Conservation (phyloP, 2,329 filamentous ascomycete genomes). For the Tolypocladium tundrense region DNA sequence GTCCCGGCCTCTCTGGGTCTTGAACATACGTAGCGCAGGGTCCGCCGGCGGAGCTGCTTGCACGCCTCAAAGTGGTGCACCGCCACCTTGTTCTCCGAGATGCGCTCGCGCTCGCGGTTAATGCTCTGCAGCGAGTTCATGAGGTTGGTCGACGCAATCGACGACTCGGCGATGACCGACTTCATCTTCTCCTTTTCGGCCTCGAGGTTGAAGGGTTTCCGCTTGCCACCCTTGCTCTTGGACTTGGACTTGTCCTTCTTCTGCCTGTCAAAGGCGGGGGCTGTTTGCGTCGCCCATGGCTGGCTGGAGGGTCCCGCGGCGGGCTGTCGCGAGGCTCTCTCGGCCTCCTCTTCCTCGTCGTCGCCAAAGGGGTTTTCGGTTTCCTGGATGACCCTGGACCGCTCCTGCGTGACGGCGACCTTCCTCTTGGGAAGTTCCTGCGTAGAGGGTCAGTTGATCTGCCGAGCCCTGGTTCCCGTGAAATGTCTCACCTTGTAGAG, state of each 20-base stretch:
- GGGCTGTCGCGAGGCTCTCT: slow-evolving; percentile 18
- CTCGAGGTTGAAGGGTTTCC: slow-evolving; percentile 68
- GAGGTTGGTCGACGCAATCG: slow-evolving; percentile 84
- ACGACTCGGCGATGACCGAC: slow-evolving; percentile 77
- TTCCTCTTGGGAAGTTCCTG: slow-evolving; percentile 57
- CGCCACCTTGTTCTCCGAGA: slow-evolving; percentile 73
- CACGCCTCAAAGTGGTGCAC: slow-evolving; percentile 73
- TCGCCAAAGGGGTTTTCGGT: slow-evolving; percentile 63
- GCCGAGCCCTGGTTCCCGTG: not conserved
- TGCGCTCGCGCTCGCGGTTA: slow-evolving; percentile 78
- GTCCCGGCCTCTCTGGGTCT: not conserved
- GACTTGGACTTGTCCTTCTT: slow-evolving; percentile 38
- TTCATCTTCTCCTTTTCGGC: slow-evolving; percentile 83
- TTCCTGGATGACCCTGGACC: slow-evolving; percentile 75
- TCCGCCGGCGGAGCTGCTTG: slow-evolving; percentile 73
- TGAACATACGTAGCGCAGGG: slow-evolving; percentile 62
- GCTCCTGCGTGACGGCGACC: slow-evolving; percentile 62
- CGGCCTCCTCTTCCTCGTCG: slow-evolving; percentile 48
- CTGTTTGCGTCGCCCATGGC: not conserved
- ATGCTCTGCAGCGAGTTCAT: slow-evolving; percentile 80
- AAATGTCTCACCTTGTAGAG: slow-evolving; percentile 53
- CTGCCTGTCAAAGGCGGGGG: slow-evolving; percentile 12
- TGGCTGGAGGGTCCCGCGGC: slow-evolving; percentile 3
- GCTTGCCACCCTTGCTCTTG: slow-evolving; percentile 37
- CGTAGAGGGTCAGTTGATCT: not conserved